Conservation (phyloP, 768 basidiomycete genomes). For the Boletus speciosus region DNA sequence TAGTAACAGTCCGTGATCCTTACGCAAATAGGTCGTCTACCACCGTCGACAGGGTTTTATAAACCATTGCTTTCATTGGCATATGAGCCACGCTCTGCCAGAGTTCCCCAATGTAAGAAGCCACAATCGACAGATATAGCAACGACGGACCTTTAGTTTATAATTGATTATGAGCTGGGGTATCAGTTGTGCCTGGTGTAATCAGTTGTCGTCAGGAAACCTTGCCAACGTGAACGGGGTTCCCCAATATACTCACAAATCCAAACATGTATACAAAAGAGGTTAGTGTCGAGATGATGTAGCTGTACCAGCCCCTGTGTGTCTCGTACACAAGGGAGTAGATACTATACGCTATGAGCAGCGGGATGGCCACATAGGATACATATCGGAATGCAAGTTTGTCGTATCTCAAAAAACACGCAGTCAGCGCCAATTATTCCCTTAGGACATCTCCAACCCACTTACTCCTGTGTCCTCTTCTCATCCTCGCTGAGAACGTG, state of each 20-base stretch:
- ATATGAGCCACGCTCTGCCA: slow-evolving; percentile 90
- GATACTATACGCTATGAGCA: slow-evolving; percentile 69
- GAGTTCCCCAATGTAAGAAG: slow-evolving; percentile 2
- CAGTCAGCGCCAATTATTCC: slow-evolving; percentile 11
- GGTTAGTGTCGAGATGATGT: slow-evolving; percentile 88
- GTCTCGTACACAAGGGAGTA: slow-evolving; percentile 82
- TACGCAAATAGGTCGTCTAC: slow-evolving; percentile 93
- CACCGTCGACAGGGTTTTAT: slow-evolving; percentile 86
- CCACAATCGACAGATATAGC: slow-evolving; percentile 7
- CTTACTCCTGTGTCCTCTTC: slow-evolving; percentile 94
- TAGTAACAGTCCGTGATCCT: slow-evolving; percentile 28
- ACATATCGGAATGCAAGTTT: slow-evolving; percentile 93
- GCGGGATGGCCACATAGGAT: slow-evolving; percentile 82
- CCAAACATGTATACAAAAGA: slow-evolving; percentile 97
- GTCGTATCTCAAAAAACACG: slow-evolving; percentile 60
- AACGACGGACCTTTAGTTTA: slow-evolving; percentile 74
- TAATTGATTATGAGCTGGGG: slow-evolving; percentile 95
- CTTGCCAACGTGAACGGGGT: neutral
- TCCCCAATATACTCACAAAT: slow-evolving; percentile 63
- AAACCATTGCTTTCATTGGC: slow-evolving; percentile 98
- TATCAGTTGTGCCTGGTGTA: slow-evolving; percentile 70
- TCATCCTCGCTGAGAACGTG: slow-evolving; percentile 96
- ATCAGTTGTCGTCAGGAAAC: slow-evolving; percentile 14
- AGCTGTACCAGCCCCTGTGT: slow-evolving; percentile 95
- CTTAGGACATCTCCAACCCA: slow-evolving; percentile 19